phyloP scores from a whole-genome alignment of 441 rosid genomes.

The Erysimum cheiri region DNA sequence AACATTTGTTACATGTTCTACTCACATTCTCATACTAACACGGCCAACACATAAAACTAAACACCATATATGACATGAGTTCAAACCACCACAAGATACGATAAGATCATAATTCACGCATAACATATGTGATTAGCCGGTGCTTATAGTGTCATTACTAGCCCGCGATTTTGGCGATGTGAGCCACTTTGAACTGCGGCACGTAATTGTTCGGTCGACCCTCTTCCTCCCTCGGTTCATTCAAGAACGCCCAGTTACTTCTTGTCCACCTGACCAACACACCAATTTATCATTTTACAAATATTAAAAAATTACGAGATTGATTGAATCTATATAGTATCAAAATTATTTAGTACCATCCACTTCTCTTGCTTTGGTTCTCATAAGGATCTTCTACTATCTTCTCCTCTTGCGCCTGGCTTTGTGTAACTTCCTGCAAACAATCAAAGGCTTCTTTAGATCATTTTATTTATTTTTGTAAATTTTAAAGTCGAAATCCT shows the following conservation, averaged over 20 bases:
- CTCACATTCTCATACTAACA: constrained; percentile 5
- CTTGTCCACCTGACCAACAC: constrained; percentile 70
- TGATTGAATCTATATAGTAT: neutral
- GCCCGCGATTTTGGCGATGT: constrained; percentile 34
- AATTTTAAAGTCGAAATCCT: neutral
- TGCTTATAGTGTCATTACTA: neutral
- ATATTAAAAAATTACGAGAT: neutral
- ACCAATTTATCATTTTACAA: neutral
- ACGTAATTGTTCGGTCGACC: constrained; percentile 51
- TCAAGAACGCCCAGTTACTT: constrained; percentile 83
- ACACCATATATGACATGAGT: neutral
- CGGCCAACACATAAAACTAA: neutral
- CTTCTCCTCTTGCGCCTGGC: constrained; percentile 22
- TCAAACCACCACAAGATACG: neutral
- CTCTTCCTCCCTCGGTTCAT: constrained; percentile 75
- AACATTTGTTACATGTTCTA: constrained; percentile 14
- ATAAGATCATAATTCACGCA: constrained; percentile 3
- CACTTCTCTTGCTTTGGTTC: constrained; percentile 38
- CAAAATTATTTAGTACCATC: constrained; percentile 37
- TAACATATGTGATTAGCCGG: constrained; percentile 1
- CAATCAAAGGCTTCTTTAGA: constrained; percentile 9
- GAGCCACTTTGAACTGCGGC: constrained; percentile 68
- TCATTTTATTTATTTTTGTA: neutral
- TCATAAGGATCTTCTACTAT: constrained; percentile 19
- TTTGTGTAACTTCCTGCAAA: constrained; percentile 38